A percentile compares a stretch with the other conserved stretches of the same genome.
Evolutionary conservation across 768 basidiomycete species (phyloP).

Genomic region (Tricholoma sp.): DNA sequence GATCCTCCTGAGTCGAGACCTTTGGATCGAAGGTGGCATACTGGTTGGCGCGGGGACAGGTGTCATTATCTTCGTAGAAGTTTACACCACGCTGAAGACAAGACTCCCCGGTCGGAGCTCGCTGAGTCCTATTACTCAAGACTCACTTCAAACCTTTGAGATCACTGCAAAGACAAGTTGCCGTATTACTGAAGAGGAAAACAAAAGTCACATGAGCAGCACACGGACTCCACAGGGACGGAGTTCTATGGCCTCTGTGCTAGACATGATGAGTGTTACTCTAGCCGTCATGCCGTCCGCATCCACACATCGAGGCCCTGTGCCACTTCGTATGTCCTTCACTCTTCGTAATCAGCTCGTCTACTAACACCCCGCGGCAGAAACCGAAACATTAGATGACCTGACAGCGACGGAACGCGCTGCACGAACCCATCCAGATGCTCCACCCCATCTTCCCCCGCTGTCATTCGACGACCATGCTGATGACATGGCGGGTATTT

Average conservation of each 20-base stretch:
- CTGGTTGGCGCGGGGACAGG: slow-evolving; percentile 50
- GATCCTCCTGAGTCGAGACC: slow-evolving; percentile 56
- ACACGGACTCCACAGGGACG: slow-evolving; percentile 41
- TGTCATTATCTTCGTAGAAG: slow-evolving; percentile 57
- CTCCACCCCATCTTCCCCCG: slow-evolving; percentile 66
- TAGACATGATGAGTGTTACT: slow-evolving; percentile 82
- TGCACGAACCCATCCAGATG: slow-evolving; percentile 72
- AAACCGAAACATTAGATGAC: slow-evolving; percentile 78
- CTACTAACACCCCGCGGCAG: slow-evolving; percentile 25
- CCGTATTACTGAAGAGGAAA: slow-evolving; percentile 42
- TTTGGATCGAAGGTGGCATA: slow-evolving; percentile 72
- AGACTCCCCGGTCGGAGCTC: slow-evolving; percentile 42
- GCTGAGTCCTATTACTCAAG: slow-evolving; percentile 50
- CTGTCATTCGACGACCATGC: slow-evolving; percentile 71
- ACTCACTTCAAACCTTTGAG: slow-evolving; percentile 53
- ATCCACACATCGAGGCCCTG: slow-evolving; percentile 48
- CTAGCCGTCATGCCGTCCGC: slow-evolving; percentile 68
- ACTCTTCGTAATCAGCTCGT: slow-evolving; percentile 4
- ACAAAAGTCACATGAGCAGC: slow-evolving; percentile 43
- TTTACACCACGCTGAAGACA: slow-evolving; percentile 47
- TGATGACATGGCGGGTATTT: slow-evolving; percentile 69
- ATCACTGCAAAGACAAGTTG: slow-evolving; percentile 33
- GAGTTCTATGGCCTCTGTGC: slow-evolving; percentile 74
- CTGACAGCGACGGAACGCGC: slow-evolving; percentile 74
- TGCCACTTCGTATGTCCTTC: slow-evolving; percentile 57